Base-by-base conservation (phyloP, 352 stramenopile genomes). In the Phytopythium sindhum region DNA sequence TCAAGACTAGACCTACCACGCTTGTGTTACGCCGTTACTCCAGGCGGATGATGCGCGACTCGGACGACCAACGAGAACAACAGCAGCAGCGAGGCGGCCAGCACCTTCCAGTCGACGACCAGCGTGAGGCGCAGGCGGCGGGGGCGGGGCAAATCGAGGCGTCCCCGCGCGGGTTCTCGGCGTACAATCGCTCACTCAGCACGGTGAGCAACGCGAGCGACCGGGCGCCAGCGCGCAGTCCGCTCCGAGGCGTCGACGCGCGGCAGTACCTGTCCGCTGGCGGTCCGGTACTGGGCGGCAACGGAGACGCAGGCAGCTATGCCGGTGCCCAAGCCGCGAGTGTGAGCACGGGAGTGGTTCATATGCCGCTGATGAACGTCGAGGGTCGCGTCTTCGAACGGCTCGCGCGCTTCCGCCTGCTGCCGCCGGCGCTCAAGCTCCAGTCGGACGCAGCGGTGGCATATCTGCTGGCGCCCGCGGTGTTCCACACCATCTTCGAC, bases 341-440 rank as follows among this genome's bases (percentile, higher is more conserved):
- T 12, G 44, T 37, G 37, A 52, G 23, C 44, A 35, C 41, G 12
- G n/a, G 26, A 7, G 15, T 17, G 2, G 52, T 58, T 2, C 52
- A 29, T 19, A 21, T 53, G 59, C 42, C 4, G 14, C 21, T 23
- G 47, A 62, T 47, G 8, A 37, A 63, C 21, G 65, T 80, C 4
- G 42, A 73, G 57, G 73, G 73, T 19, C 73, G 73, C 29, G 73
- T 80, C 31, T 80, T 80, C 56, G 70, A 55, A 54, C 73, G 73
- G 44, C 48, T 80, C 17, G 61, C 72, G 44, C 67, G 65, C 15
- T 80, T 78, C 50, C 73, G 74, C 19, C 62, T 75, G 39, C 45
- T 77, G 28, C 44, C 67, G 17, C 61, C 64, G n/a, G 60, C 70
- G 24, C 41, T 77, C 35, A 75, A 76, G 58, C 60, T 63, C n/a